phyloP scores from a whole-genome alignment of 208 protist species.

The Blastocrithidia nonstop region DNA sequence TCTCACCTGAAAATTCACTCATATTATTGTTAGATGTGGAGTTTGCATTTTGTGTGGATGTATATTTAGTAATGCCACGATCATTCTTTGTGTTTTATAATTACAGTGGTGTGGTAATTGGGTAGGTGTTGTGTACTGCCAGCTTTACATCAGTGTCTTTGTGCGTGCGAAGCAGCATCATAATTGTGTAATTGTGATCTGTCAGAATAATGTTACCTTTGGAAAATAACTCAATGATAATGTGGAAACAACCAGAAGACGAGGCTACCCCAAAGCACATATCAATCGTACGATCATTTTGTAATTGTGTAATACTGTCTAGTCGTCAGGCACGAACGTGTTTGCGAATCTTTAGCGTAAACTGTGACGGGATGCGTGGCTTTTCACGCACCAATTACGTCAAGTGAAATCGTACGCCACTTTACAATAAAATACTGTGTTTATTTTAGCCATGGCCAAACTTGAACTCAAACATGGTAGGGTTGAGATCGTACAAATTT shows the following conservation, averaged over 20 bases:
- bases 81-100: not conserved
- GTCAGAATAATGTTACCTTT: conserved; percentile 96
- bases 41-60: not conserved
- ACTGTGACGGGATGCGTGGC: conserved; percentile 81
- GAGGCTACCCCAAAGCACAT: conserved; percentile 84
- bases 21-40: not conserved
- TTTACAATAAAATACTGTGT: conserved; percentile 82
- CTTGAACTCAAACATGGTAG: conserved; percentile 90
- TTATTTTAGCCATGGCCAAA: conserved; percentile 87
- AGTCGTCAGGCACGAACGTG: conserved; percentile 89
- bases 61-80: not conserved
- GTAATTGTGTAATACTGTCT: conserved; percentile 86
- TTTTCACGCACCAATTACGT: conserved; percentile 86
- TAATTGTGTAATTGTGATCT: conserved; percentile 86
- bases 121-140: conserved; percentile 62
- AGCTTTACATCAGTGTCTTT: conserved; percentile 62
- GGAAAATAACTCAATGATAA: conserved; percentile 80
- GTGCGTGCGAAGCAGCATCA: conserved; percentile 87
- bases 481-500: conserved; percentile 91
- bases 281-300: conserved; percentile 92
- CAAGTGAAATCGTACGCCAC: conserved; percentile 85
- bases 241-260: conserved; percentile 57
- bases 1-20: not conserved
- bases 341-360: conserved; percentile 91
- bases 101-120: conserved; percentile 17